Evolutionary conservation across 352 stramenopile species (phyloP), one percentile per base, ranked within the genome.

Genomic region (Phytophthora sp.): DNA sequence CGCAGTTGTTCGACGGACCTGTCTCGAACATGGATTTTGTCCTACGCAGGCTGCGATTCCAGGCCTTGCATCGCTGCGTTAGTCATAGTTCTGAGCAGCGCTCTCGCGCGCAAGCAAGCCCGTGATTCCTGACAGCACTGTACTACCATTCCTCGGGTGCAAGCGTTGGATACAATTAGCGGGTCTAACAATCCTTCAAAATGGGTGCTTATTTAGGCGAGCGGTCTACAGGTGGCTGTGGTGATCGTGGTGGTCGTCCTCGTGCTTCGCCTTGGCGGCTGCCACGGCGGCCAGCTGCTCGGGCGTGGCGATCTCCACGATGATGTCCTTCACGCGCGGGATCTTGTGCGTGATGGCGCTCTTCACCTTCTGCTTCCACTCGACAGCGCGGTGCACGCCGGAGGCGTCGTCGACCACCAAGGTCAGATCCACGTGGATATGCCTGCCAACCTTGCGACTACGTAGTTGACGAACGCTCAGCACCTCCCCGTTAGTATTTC

Each of bases 281-380:
- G n/a, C 55, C 3, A 21, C 23, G 4, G 46, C 52, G 28, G 27
- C 24, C 28, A 73, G 57, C 24, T 69, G 50, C 9, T 69, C 35
- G 1, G 45, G 32, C 24, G 82, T 84, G n/a, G 77, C 46, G 7
- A 91, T 65, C 56, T 91, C 82, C 13, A 91, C 62, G 20, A 89
- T 54, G 39, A 91, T 77, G 49, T 91, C 82, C 41, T 89, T 84
- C 18, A 85, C 82, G 8, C 77, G 75, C 17, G 82, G 77, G 20
- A 89, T 57, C 18, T 73, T 52, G 9, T 60, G 54, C 27, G 72
- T 68, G 23, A 91, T 79, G 10, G 77, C 69, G 18, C 34, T 8
- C 35, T 88, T 89, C 23, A 84, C 76, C 30, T 70, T 70, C 46
- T 84, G 64, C 55, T 91, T 88, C 82, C 82, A 91, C 26, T 76